Evolutionary conservation across 176 grass and related monocot species (phyloP).

Genomic region (Carex littledalei): DNA sequence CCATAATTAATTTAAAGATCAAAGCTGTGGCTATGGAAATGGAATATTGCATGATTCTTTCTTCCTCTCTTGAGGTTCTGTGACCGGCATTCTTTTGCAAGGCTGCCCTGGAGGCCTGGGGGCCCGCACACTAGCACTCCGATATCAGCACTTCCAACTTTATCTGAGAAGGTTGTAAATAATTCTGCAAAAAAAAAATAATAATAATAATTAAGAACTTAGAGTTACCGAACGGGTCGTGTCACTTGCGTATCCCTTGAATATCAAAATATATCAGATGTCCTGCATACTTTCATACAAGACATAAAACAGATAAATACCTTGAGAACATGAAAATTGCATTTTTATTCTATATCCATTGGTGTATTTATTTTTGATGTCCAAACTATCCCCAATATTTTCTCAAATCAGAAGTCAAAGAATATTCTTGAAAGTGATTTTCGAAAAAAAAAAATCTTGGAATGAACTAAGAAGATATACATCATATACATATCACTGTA

Average conservation of each 20-base stretch:
- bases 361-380: not conserved
- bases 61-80: conserved; percentile 46
- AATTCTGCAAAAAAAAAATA: conserved; percentile 16
- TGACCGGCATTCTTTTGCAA: conserved; percentile 74
- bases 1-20: conserved; percentile 40
- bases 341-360: not conserved
- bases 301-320: too few species aligned
- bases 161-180: conserved; percentile 28
- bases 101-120: conserved; percentile 50
- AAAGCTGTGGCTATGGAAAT: conserved; percentile 98
- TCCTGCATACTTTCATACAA: not conserved
- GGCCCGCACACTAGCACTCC: conserved; percentile 78
- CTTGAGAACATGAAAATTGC: not conserved
- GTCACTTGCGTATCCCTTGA: not conserved
- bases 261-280: not conserved
- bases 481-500: not conserved
- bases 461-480: not conserved
- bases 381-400: not conserved
- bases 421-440: not conserved
- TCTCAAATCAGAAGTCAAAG: not conserved
- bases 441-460: not conserved
- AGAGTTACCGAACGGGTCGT: not conserved
- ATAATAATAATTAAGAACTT: not conserved
- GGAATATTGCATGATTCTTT: conserved; percentile 56
- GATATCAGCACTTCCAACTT: conserved; percentile 24